Evolutionary conservation across 768 basidiomycete genomes (phyloP).

Genomic region (Leccinum rimulosum): DNA sequence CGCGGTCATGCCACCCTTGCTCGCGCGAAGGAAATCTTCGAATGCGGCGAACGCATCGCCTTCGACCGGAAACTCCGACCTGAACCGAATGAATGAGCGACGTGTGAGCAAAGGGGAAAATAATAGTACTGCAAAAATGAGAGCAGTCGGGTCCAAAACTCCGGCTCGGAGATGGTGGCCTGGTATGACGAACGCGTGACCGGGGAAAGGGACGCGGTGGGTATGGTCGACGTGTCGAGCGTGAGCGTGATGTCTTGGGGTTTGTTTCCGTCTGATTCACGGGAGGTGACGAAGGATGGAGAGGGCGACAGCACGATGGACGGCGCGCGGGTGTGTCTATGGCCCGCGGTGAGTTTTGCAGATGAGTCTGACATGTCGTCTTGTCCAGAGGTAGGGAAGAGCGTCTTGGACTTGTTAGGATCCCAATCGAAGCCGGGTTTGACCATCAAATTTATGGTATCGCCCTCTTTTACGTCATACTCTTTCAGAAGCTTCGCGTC

Average conservation of each 20-base stretch:
- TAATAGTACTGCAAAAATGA: constrained; percentile 53
- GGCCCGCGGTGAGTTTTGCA: constrained; percentile 29
- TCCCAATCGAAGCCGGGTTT: constrained; percentile 75
- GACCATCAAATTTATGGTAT: constrained; percentile 82
- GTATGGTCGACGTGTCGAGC: constrained; percentile 55
- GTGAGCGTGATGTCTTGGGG: constrained; percentile 64
- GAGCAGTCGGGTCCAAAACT: constrained; percentile 75
- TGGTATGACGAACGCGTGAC: constrained; percentile 30
- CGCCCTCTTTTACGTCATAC: constrained; percentile 78
- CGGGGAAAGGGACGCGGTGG: constrained; percentile 44
- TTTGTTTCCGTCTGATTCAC: constrained; percentile 41
- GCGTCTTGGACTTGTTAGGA: constrained; percentile 38
- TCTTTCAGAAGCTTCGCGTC: constrained; percentile 90
- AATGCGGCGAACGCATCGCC: constrained; percentile 71
- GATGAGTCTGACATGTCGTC: constrained; percentile 22
- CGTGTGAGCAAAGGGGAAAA: background rate
- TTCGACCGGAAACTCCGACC: constrained; percentile 59
- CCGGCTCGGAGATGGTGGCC: constrained; percentile 65
- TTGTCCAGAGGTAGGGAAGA: constrained; percentile 22
- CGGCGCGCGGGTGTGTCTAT: constrained; percentile 64
- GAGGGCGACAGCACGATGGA: constrained; percentile 79
- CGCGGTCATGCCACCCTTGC: constrained; percentile 76
- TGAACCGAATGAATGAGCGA: constrained; percentile 23
- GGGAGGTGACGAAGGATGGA: constrained; percentile 47
- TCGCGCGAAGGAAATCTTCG: constrained; percentile 82